phyloP scores from a whole-genome alignment of 345 rosid genomes.

The Erucastrum elatum region DNA sequence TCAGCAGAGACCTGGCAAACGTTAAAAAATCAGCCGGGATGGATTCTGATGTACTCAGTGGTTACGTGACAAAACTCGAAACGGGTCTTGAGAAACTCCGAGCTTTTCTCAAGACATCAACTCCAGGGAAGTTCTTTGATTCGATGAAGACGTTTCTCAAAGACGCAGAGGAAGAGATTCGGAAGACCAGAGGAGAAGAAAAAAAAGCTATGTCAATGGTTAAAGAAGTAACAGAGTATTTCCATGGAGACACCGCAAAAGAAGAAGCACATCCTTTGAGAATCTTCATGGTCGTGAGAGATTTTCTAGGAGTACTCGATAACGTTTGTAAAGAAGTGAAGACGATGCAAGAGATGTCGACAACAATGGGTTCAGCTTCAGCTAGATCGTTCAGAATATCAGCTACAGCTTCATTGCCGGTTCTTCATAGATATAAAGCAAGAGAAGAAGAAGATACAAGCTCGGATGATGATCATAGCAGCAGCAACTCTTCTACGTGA shows the following conservation, averaged over 20 bases:
- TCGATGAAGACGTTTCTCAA: slow-evolving; percentile 65
- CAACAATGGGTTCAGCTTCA: slow-evolving; percentile 62
- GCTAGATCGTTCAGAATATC: slow-evolving; percentile 89
- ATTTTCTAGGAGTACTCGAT: slow-evolving; percentile 74
- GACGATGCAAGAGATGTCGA: slow-evolving; percentile 66
- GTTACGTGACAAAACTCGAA: slow-evolving; percentile 84
- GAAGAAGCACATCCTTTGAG: slow-evolving; percentile 86
- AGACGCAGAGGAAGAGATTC: slow-evolving; percentile 83
- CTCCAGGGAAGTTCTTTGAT: slow-evolving; percentile 64
- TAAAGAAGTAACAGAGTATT: slow-evolving; percentile 91
- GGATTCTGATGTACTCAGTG: slow-evolving; percentile 89
- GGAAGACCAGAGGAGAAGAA: slow-evolving; percentile 65
- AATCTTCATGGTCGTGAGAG: slow-evolving; percentile 89
- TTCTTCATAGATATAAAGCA: slow-evolving; percentile 66
- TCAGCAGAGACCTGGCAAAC: slow-evolving; percentile 77
- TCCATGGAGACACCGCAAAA: slow-evolving; percentile 80
- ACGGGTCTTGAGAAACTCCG: slow-evolving; percentile 78
- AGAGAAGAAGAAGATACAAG: slow-evolving; percentile 55
- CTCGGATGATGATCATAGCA: slow-evolving; percentile 66
- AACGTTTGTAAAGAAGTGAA: slow-evolving; percentile 96
- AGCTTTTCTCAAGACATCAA: slow-evolving; percentile 50
- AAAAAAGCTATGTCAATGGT: slow-evolving; percentile 70
- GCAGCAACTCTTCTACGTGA: slow-evolving; percentile 71
- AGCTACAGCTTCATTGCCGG: slow-evolving; percentile 74
- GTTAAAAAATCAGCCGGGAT: slow-evolving; percentile 93